These are phyloP conservation scores for Arxiozyma telluris DNA, from an alignment of 1,139 yeast genomes.

Conservation along the genomic window DNA sequence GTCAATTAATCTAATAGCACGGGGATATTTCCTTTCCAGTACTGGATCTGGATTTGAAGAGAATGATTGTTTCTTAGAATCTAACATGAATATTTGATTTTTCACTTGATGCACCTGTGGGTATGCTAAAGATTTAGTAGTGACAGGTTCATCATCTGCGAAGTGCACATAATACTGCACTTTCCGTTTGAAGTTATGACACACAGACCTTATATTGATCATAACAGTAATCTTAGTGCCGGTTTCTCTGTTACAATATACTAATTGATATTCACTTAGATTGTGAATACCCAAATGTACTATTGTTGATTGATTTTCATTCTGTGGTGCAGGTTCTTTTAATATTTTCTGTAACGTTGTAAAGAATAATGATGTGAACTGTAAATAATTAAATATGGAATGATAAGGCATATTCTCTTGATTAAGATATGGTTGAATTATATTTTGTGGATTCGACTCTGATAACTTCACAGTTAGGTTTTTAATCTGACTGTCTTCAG, in stretches of 20 bases:
- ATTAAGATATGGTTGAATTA: slow-evolving; percentile 29
- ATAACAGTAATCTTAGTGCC: slow-evolving; percentile 24
- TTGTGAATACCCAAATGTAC: slow-evolving; percentile 25
- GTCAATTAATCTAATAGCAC: slow-evolving; percentile 22
- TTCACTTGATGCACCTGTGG: slow-evolving; percentile 25
- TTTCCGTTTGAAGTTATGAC: slow-evolving; percentile 19
- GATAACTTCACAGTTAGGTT: slow-evolving; percentile 26
- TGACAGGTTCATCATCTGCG: slow-evolving; percentile 24
- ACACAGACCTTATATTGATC: slow-evolving; percentile 24
- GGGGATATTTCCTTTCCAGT: slow-evolving; percentile 11
- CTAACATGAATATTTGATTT: slow-evolving; percentile 25
- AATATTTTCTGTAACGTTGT: slow-evolving; percentile 18
- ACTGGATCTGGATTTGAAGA: neutral
- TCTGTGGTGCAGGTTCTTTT: slow-evolving; percentile 9
- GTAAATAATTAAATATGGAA: slow-evolving; percentile 29
- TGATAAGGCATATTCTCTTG: slow-evolving; percentile 24
- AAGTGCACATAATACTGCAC: slow-evolving; percentile 26
- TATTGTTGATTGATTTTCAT: slow-evolving; percentile 10
- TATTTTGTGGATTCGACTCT: slow-evolving; percentile 28
- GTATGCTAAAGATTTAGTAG: slow-evolving; percentile 23
- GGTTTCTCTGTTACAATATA: slow-evolving; percentile 20
- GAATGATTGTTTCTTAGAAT: slow-evolving; percentile 7
- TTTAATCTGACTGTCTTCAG: slow-evolving; percentile 23
- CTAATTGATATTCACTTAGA: slow-evolving; percentile 25
- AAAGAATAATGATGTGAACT: slow-evolving; percentile 29